Base-by-base conservation (phyloP, 306 rosid species). In the Erythrophleum fordii region DNA sequence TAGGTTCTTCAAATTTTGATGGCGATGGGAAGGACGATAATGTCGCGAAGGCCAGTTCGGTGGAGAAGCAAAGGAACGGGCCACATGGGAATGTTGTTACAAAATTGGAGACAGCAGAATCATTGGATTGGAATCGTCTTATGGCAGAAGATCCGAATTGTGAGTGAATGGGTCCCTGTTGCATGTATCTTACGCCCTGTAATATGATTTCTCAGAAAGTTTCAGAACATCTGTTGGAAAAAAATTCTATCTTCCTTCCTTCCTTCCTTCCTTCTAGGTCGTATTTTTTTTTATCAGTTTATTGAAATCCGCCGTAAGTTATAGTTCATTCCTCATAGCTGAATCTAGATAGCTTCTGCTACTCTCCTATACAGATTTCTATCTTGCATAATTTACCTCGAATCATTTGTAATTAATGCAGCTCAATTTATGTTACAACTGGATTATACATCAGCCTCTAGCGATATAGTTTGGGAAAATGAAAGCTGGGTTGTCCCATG, bases 121-220 rank as follows among this genome's bases (percentile, higher is more conserved):
- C 98, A 28, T 85, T 95, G 82, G 99, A 95, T 46, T 95, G 99
- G 99, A 88, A 84, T 77, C 93, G 92, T 80, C 84, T 95, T 37
- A 91, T 93, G 96, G 89, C 92, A 16, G 91, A 91, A 60, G 99
- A 95, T 88, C 99, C 97, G 11, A 91, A 86, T 80, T 87, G 99
- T 93, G 91, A 87, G 98, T 85, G 25, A 42, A 52, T 42, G 39
- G 17, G 26, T 67, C 34, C 31, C 59, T 85, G 20, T 45, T 77
- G 80, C 82, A 82, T 85, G 83, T 39, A 73, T 65, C 29, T 71
- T 11, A 39, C 69, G 11, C 42, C 69, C 62, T n/a, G 44, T 23
- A 49, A 62, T 11, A 28, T 48, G 49, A 12, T 55, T 77, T 23
- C 41, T 80, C 7, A 3, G 75, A 53, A 75, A 69, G 53, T 81